Evolutionary conservation across 2,329 filamentous ascomycete species (phyloP).

Genomic region (Volutella citrinella): DNA sequence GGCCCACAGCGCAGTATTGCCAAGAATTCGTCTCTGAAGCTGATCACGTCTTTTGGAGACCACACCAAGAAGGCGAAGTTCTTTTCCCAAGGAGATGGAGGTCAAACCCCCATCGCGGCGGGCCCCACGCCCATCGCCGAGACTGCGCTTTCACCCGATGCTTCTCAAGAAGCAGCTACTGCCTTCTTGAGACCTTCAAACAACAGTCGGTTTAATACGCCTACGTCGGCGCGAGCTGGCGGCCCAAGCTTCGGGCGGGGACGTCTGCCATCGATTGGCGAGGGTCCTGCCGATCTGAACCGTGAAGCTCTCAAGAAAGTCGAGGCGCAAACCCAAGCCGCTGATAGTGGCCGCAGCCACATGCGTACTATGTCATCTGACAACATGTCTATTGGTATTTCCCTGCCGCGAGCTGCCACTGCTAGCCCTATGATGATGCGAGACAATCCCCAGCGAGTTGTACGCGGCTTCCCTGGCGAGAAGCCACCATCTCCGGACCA

Average conservation of each 20-base stretch:
- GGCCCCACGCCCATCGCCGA: constrained; percentile 88
- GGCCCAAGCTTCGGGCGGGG: constrained; percentile 59
- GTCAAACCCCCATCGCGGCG: constrained; percentile 72
- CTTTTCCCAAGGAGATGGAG: constrained; percentile 54
- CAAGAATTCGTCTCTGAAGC: constrained; percentile 80
- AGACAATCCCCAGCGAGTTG: constrained; percentile 39
- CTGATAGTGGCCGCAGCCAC: constrained; percentile 30
- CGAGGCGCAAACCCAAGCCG: constrained; percentile 24
- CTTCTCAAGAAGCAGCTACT: constrained; percentile 56
- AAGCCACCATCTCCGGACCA: constrained; percentile 61
- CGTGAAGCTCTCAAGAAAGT: constrained; percentile 25
- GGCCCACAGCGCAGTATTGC: constrained; percentile 63
- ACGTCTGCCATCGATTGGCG: constrained; percentile 76
- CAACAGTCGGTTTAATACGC: constrained; percentile 67
- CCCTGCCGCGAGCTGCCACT: constrained; percentile 63
- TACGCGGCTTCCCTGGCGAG: constrained; percentile 28
- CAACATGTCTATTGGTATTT: constrained; percentile 40
- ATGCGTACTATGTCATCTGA: constrained; percentile 36
- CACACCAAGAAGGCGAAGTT: constrained; percentile 61
- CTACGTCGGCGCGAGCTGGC: constrained; percentile 59
- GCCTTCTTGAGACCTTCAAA: constrained; percentile 66
- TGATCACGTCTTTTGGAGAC: constrained; percentile 85
- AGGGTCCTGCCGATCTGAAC: constrained; percentile 40
- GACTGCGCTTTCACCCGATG: constrained; percentile 63
- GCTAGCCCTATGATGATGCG: constrained; percentile 65